phyloP scores from a whole-genome alignment of 1,139 yeast species.

The Geotrichum carabidarum region DNA sequence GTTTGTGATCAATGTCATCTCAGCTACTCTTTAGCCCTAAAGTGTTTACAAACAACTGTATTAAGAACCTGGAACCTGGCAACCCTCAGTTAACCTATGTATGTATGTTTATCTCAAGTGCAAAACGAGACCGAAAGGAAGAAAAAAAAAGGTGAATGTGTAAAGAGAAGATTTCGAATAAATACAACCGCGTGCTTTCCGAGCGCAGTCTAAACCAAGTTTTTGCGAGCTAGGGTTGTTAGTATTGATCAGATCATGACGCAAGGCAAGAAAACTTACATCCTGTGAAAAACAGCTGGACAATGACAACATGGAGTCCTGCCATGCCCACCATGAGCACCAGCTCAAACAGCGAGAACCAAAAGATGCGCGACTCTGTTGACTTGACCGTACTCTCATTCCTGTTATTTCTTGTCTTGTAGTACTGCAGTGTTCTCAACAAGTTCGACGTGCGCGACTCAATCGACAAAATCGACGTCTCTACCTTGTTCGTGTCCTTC shows the following conservation, averaged over 20 bases:
- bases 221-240: constrained; percentile 12
- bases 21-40: too few relatives aligned
- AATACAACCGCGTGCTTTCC: background rate
- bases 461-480: constrained; percentile 50
- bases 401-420: constrained; percentile 87
- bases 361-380: constrained; percentile 79
- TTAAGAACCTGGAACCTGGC: too few relatives aligned
- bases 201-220: constrained; percentile 10
- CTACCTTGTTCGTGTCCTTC: constrained; percentile 28
- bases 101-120: too few relatives aligned
- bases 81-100: too few relatives aligned
- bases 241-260: background rate
- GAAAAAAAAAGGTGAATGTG: too few relatives aligned
- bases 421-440: constrained; percentile 65
- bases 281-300: constrained; percentile 72
- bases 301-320: constrained; percentile 71
- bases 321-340: constrained; percentile 83
- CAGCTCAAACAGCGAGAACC: constrained; percentile 79
- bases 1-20: too few relatives aligned
- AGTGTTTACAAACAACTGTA: too few relatives aligned
- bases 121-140: too few relatives aligned
- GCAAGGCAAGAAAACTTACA: constrained; percentile 2
- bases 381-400: constrained; percentile 88
- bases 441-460: constrained; percentile 65
- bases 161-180: background rate